Evolutionary conservation across 1,139 yeast species (phyloP), one percentile per base, ranked within the genome.

Genomic region (Taphrina wiesneri): DNA sequence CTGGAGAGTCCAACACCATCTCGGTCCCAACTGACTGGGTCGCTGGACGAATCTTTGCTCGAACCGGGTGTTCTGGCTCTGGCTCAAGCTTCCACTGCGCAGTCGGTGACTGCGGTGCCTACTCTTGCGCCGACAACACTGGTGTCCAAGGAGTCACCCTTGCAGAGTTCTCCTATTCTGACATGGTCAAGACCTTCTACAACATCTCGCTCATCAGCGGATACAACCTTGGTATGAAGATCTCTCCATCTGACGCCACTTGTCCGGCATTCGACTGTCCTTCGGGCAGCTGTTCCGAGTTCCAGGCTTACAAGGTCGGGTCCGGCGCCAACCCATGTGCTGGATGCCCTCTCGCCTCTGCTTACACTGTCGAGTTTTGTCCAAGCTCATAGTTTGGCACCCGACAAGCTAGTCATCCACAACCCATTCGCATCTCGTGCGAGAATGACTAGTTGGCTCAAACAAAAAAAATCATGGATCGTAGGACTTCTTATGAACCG

Each of bases 141-240:
- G 64, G 64, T 19, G 51, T 60, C 23, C 25, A 39, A 13, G 64
- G 64, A 15, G 64, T 60, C 57, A 60, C 64, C 21, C 64, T 60
- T 15, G 64, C 64, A 45, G 64, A 60, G 64, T 60, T 60, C 43
- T 49, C 57, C 64, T 60, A 53, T 41, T 60, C 64, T 41, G 64
- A 52, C 52, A 60, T 51, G 64, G 30, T 17, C 47, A 26, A 26
- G 56, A 60, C 56, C 52, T 60, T 60, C 25, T 60, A 60, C 64
- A 51, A 60, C 64, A 60, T 60, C 64, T 49, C 57, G 23, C 57
- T 60, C 51, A 21, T 60, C 52, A 28, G 39, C 30, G 64, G 64
- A 41, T 60, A 21, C 57, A 60, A 60, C 57, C 28, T 60, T 19
- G 57, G 57, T 21, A 60, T 60, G 64, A 43, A n/a, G 30, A 60